Evolutionary conservation across 257 asterid species (phyloP), one percentile per base, ranked within the genome.

Genomic region (Capsicum chinense): DNA sequence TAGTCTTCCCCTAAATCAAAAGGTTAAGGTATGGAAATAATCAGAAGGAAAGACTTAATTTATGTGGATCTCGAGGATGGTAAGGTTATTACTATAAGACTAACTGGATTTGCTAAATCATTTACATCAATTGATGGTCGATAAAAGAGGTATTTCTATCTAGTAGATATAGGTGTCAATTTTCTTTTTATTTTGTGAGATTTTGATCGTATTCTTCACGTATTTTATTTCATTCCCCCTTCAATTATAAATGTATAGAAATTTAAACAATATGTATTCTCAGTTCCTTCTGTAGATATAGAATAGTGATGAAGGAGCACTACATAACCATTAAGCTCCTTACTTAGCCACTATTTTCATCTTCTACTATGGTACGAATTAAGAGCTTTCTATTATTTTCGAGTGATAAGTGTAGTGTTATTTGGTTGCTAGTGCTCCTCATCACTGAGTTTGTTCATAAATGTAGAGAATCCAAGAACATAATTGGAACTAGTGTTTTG

Each of bases 1-100:
- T 26, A 95, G 94, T 84, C 98, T 95, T 14, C 98, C 98, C 9
- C 92, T 95, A 17, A 89, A 89, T 84, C 97, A 95, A 86, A 93
- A 93, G 98, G 98, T 95, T 8, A 93, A 93, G 87, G 95, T 70
- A 39, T 71, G 9, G 2, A 26, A 26, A 26, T 26, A 26, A 26
- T 26, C 33, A 26, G 33, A 26, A 26, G 33, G 33, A 26, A 26
- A 26, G 2, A 26, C 33, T 26, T 26, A 26, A 26, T 2, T 26
- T 26, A 26, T 26, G 33, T 26, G 33, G 33, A 26, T 1, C 33
- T 26, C 33, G 33, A 26, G 33, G 33, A 26, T 26, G 33, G 33
- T 26, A 26, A 26, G 33, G 33, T 1, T 26, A 26, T 26, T 26
- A 26, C 33, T 26, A 26, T 26, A 26, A 26, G 33, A 26, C 33